Evolutionary conservation across 331 rosid species (phyloP).

Genomic region (Acacia concinna): DNA sequence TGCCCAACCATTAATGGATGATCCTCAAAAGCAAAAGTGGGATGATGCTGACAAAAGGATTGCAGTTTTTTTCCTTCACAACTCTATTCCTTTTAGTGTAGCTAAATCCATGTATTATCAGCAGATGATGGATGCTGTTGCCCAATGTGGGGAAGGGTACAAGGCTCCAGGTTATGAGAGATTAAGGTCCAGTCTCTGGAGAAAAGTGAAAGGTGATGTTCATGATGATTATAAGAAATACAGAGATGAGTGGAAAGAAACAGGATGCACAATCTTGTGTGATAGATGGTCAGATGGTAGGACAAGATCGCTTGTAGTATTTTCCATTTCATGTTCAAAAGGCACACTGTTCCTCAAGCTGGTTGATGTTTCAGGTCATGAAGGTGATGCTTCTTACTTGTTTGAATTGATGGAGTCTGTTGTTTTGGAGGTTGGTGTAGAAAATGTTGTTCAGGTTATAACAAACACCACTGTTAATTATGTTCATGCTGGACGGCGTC

Average conservation of each 20-base stretch:
- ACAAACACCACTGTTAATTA: slow-evolving; percentile 57
- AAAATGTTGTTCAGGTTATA: slow-evolving; percentile 74
- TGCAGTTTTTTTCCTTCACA: slow-evolving; percentile 62
- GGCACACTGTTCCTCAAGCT: slow-evolving; percentile 62
- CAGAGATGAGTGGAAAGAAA: slow-evolving; percentile 70
- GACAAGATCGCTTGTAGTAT: slow-evolving; percentile 49
- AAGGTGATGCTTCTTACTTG: slow-evolving; percentile 49
- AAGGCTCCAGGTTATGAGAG: slow-evolving; percentile 64
- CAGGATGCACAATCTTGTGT: slow-evolving; percentile 69
- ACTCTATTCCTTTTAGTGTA: slow-evolving; percentile 61
- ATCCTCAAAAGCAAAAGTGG: slow-evolving; percentile 49
- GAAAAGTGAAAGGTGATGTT: slow-evolving; percentile 57
- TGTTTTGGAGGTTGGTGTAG: slow-evolving; percentile 63
- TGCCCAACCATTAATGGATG: slow-evolving; percentile 48
- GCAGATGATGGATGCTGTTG: slow-evolving; percentile 71
- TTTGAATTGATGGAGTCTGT: slow-evolving; percentile 59
- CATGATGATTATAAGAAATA: slow-evolving; percentile 48
- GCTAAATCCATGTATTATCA: slow-evolving; percentile 63
- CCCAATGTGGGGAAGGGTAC: slow-evolving; percentile 64
- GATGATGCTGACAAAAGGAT: slow-evolving; percentile 65
- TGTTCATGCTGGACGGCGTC: slow-evolving; percentile 59
- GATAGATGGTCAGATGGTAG: slow-evolving; percentile 60
- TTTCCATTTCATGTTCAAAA: slow-evolving; percentile 56
- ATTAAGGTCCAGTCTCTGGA: slow-evolving; percentile 56
- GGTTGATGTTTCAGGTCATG: slow-evolving; percentile 56